phyloP scores from a whole-genome alignment of 129 eudicot species.

The Ambrosia trifida region DNA sequence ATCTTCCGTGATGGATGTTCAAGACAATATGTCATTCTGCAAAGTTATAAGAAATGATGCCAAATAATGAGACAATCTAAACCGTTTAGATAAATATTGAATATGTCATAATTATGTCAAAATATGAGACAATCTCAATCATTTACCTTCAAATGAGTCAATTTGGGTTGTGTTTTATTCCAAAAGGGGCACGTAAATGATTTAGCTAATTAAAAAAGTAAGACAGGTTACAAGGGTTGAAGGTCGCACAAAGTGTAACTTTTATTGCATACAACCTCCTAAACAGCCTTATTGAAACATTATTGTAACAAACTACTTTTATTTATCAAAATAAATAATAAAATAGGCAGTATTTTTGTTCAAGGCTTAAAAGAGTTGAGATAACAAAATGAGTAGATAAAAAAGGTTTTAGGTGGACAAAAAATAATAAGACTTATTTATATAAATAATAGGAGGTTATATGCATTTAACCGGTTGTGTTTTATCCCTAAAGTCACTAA shows the following conservation, averaged over 20 bases:
- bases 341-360: not conserved
- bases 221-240: slow-evolving; percentile 7
- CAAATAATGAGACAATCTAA: not conserved
- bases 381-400: not conserved
- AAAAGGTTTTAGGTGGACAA: not conserved
- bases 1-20: slow-evolving; percentile 88
- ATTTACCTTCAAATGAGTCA: not conserved
- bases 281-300: slow-evolving; percentile 7
- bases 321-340: not conserved
- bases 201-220: not conserved
- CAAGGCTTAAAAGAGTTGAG: not conserved
- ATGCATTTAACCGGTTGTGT: not conserved
- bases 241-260: not conserved
- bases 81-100: too few species aligned
- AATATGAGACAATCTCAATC: not conserved
- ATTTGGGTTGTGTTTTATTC: not conserved
- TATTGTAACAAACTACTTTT: not conserved
- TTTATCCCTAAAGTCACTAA: not conserved
- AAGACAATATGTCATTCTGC: slow-evolving; percentile 94
- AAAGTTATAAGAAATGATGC: not conserved
- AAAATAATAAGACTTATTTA: not conserved
- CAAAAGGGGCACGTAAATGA: not conserved
- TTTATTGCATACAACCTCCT: slow-evolving; percentile 5
- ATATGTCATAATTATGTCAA: too few species aligned
- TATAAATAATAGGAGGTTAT: not conserved